Conservation (phyloP, 345 rosid genomes). For the Sonneratia alba region DNA sequence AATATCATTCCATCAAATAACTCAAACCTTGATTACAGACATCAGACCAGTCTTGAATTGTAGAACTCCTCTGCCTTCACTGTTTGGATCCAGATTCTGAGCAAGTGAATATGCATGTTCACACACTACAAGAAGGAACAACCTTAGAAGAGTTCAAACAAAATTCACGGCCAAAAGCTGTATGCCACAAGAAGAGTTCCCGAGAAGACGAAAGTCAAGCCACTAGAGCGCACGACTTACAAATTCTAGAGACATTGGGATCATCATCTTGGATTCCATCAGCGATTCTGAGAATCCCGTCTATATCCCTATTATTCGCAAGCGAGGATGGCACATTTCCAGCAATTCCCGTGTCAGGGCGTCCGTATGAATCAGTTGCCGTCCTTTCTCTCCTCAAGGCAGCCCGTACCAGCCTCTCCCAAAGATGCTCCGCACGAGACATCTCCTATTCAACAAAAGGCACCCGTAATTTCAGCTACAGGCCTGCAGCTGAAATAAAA, state of each 20-base stretch:
- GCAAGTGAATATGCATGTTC: slow-evolving; percentile 96
- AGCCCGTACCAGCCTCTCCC: slow-evolving; percentile 89
- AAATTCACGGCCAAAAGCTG: neutral
- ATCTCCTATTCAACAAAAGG: slow-evolving; percentile 29
- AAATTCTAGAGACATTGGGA: slow-evolving; percentile 70
- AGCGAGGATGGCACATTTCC: slow-evolving; percentile 85
- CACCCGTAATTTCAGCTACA: neutral
- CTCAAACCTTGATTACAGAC: slow-evolving; percentile 84
- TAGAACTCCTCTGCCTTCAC: slow-evolving; percentile 96
- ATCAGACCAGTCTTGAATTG: slow-evolving; percentile 95
- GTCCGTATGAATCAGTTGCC: slow-evolving; percentile 38
- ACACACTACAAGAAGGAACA: slow-evolving; percentile 48
- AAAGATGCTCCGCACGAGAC: slow-evolving; percentile 67
- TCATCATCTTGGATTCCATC: slow-evolving; percentile 96
- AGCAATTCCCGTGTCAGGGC: slow-evolving; percentile 58
- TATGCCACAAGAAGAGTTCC: neutral
- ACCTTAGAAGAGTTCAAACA: neutral
- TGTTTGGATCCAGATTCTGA: slow-evolving; percentile 88
- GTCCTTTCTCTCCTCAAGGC: slow-evolving; percentile 62
- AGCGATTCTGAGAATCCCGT: slow-evolving; percentile 82
- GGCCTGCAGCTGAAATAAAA: neutral
- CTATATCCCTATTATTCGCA: slow-evolving; percentile 69
- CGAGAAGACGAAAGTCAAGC: neutral
- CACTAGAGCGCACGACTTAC: slow-evolving; percentile 28
- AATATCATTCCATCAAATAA: neutral